Evolutionary conservation across 441 rosid genomes (phyloP).

Genomic region (Croton setiger): DNA sequence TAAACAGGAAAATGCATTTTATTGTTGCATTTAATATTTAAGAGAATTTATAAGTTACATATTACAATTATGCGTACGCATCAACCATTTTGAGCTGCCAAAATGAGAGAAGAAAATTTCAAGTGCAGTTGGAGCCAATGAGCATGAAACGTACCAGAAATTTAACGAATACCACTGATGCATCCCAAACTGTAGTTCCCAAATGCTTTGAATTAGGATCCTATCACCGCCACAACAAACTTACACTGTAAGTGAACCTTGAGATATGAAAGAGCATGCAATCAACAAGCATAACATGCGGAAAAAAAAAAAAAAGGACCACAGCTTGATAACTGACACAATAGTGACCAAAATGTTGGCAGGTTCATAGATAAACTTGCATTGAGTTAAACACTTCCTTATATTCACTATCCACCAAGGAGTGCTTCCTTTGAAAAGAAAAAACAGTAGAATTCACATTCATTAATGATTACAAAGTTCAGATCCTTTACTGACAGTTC

Average conservation of each 20-base stretch:
- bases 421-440: too few species aligned
- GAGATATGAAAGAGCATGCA: conserved; percentile 6
- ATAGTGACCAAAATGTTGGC: too few species aligned
- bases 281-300: background rate
- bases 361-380: too few species aligned
- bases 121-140: background rate
- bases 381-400: too few species aligned
- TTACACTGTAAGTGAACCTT: conserved; percentile 17
- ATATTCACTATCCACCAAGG: too few species aligned
- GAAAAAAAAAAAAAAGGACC: too few species aligned
- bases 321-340: too few species aligned
- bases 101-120: background rate
- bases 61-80: too few species aligned
- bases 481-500: background rate
- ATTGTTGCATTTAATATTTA: too few species aligned
- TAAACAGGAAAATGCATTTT: too few species aligned
- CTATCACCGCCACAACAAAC: conserved; percentile 40
- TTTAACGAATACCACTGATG: conserved; percentile 91
- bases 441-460: too few species aligned
- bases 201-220: conserved; percentile 96
- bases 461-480: background rate
- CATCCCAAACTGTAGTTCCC: conserved; percentile 99
- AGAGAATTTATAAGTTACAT: too few species aligned
- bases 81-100: conserved; percentile 2
- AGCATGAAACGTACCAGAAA: conserved; percentile 52